These are phyloP conservation scores for Saturnispora mendoncae DNA, from an alignment of 805 yeast genomes.

Conservation along the genomic window DNA sequence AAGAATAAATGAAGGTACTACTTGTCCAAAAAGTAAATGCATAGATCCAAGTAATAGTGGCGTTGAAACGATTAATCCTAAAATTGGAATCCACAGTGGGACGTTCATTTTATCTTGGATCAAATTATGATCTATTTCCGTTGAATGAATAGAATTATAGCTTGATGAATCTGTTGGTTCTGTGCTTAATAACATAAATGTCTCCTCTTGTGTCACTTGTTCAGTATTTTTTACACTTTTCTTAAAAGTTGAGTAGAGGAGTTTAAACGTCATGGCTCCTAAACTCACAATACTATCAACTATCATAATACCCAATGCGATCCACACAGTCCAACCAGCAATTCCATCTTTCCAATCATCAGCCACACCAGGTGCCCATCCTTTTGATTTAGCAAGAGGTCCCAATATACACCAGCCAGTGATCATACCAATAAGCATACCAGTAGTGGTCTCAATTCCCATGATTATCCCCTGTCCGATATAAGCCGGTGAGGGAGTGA, in stretches of 20 bases:
- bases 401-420: slow-evolving; percentile 92
- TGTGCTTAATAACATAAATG: background rate
- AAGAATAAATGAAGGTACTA: slow-evolving; percentile 65
- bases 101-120: slow-evolving; percentile 25
- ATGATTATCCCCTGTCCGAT: slow-evolving; percentile 96
- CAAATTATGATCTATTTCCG: slow-evolving; percentile 10
- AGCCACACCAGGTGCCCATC: slow-evolving; percentile 86
- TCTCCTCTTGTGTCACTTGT: background rate
- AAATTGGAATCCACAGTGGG: slow-evolving; percentile 8
- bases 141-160: background rate
- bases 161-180: background rate
- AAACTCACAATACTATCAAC: slow-evolving; percentile 83
- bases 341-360: slow-evolving; percentile 92
- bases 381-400: slow-evolving; percentile 57
- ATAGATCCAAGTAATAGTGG: slow-evolving; percentile 59
- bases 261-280: slow-evolving; percentile 4
- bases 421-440: slow-evolving; percentile 84
- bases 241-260: background rate
- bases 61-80: slow-evolving; percentile 61
- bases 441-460: slow-evolving; percentile 87
- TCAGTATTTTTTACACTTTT: background rate
- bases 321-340: slow-evolving; percentile 97
- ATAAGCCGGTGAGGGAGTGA: slow-evolving; percentile 96
- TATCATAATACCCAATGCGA: slow-evolving; percentile 87
- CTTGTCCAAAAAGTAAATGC: slow-evolving; percentile 56